Conservation (phyloP, 768 basidiomycete species). For the Termitomyces bulborhizus region DNA sequence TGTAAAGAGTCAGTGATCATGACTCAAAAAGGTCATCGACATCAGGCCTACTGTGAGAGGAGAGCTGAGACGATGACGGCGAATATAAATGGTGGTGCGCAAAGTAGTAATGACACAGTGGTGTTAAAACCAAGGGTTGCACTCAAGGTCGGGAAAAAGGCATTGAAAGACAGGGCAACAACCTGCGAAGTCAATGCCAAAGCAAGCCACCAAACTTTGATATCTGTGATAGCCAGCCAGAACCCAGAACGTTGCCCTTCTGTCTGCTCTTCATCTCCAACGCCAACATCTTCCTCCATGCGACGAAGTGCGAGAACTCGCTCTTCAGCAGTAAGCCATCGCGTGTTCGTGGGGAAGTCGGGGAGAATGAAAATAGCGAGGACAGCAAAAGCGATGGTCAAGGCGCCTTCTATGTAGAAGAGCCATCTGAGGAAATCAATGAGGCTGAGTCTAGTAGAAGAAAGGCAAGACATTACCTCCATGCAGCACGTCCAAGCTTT, state of each 20-base stretch:
- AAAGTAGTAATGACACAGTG: slow-evolving; percentile 58
- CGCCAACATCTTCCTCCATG: slow-evolving; percentile 54
- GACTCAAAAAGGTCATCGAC: neutral
- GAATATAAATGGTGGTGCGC: slow-evolving; percentile 57
- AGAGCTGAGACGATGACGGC: slow-evolving; percentile 51
- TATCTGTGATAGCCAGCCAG: slow-evolving; percentile 54
- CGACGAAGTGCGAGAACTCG: slow-evolving; percentile 49
- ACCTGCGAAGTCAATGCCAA: slow-evolving; percentile 32
- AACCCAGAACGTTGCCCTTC: slow-evolving; percentile 37
- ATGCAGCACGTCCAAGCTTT: slow-evolving; percentile 59
- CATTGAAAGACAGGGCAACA: slow-evolving; percentile 61
- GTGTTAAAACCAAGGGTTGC: slow-evolving; percentile 60
- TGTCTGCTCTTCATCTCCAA: slow-evolving; percentile 18
- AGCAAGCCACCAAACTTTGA: slow-evolving; percentile 65
- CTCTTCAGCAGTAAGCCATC: slow-evolving; percentile 55
- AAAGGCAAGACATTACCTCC: slow-evolving; percentile 41
- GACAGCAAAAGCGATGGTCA: slow-evolving; percentile 47
- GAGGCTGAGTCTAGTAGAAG: neutral
- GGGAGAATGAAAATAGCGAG: slow-evolving; percentile 61
- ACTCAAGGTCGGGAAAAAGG: slow-evolving; percentile 67
- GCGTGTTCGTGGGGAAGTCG: slow-evolving; percentile 57
- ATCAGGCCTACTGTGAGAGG: slow-evolving; percentile 36
- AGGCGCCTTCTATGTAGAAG: slow-evolving; percentile 60
- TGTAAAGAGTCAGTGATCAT: neutral
- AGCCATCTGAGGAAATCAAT: slow-evolving; percentile 44